A percentile compares a stretch with the other conserved stretches of the same genome.
Conservation (phyloP, 2,329 filamentous ascomycete species). For the Bipolaris oryzae region DNA sequence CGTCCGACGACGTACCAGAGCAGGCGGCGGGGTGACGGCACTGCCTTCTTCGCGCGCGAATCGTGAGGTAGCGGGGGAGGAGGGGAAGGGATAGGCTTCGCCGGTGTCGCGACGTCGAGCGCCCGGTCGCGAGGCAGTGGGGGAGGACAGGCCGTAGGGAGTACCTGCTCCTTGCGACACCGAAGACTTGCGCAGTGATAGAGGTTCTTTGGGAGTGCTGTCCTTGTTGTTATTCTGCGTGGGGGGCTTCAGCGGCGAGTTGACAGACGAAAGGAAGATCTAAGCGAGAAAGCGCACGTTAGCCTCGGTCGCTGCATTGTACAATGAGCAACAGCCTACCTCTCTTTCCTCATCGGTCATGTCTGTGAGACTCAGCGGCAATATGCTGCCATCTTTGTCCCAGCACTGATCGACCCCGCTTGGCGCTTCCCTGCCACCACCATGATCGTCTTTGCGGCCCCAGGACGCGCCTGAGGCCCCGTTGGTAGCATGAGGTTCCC, state of each 20-base stretch:
- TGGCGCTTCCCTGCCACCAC: constrained; percentile 72
- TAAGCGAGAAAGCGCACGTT: constrained; percentile 50
- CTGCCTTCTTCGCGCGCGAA: constrained; percentile 69
- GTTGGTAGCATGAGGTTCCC: constrained; percentile 77
- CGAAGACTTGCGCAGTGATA: constrained; percentile 79
- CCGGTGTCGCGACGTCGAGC: constrained; percentile 86
- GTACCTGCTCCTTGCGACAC: constrained; percentile 72
- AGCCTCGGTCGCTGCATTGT: constrained; percentile 13
- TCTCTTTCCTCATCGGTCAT: constrained; percentile 73
- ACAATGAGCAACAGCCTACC: constrained; percentile 51
- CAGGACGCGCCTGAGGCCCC: constrained; percentile 65
- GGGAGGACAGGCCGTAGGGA: constrained; percentile 74
- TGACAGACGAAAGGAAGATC: constrained; percentile 85
- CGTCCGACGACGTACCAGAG: constrained; percentile 65
- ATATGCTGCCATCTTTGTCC: constrained; percentile 73
- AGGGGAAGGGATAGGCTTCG: constrained; percentile 65
- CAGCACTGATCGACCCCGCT: constrained; percentile 92
- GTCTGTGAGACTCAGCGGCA: constrained; percentile 74
- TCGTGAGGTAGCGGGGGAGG: constrained; percentile 66
- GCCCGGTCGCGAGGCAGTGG: constrained; percentile 73
- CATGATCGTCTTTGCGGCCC: constrained; percentile 75
- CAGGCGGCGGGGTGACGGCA: constrained; percentile 64
- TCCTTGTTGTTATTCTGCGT: constrained; percentile 70
- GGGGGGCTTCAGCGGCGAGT: constrained; percentile 88
- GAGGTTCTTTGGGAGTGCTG: constrained; percentile 59